Evolutionary conservation across 1,284 basidiomycete species (phyloP), one percentile per base, ranked within the genome.

Genomic region (Porodaedalea pini): DNA sequence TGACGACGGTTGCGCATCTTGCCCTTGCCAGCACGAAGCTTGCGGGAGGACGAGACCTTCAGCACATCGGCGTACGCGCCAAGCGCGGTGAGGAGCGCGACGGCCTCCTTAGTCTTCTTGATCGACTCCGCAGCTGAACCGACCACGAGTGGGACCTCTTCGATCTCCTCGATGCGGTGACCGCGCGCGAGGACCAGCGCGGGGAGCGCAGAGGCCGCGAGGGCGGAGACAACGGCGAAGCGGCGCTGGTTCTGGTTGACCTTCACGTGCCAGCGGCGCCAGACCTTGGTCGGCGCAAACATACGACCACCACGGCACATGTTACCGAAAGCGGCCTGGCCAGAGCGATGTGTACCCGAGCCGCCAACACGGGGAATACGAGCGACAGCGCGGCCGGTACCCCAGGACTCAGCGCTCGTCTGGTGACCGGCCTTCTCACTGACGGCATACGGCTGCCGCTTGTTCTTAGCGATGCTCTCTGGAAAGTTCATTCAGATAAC

Each of bases 291-390:
- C 43, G 97, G 96, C 45, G 96, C 95, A 78, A 99, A 99, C 96
- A 99, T 99, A 74, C 96, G 94, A 84, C 96, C 97, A 72, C 96
- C 95, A 77, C 94, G 91, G 82, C 94, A 97, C 94, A 98, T 97
- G 88, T 98, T 97, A 73, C 96, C 97, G 80, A 99, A 98, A 41
- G 96, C 95, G 73, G 93, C 97, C 83, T 97, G 94, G 63, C 96
- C 96, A 62, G 96, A 96, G 69, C 97, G 92, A 82, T 96, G 93
- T 66, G 97, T 99, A 79, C 96, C 97, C 75, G 93, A 91, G 76
- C 97, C 96, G 73, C 94, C 94, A 64, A 99, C 96, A 93, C 97
- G 96, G 76, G 97, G 97, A 74, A 99, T 99, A 96, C 96, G 96
- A 50, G 96, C 97, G 65, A 99, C 96, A 68, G 97, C 97, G 80